Percentiles rank a stretch among this genome's conserved stretches.
Evolutionary conservation across 2,329 filamentous ascomycete species (phyloP).

Genomic region (Aspergillus neoniger): DNA sequence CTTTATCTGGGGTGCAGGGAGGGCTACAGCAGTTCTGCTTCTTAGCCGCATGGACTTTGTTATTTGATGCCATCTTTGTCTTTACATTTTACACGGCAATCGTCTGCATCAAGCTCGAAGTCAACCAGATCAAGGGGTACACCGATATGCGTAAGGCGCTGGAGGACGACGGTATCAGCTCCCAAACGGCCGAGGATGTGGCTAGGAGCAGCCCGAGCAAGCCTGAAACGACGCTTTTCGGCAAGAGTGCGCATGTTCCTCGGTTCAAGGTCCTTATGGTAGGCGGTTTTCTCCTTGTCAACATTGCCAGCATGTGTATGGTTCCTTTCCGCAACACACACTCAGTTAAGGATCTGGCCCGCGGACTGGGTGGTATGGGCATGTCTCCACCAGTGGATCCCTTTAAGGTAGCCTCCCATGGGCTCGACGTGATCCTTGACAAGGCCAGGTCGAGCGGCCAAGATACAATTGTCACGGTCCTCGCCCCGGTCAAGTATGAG

Average conservation of each 20-base stretch:
- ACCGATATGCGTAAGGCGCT: slow-evolving; percentile 87
- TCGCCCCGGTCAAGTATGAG: slow-evolving; percentile 95
- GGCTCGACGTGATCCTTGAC: slow-evolving; percentile 77
- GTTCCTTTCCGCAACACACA: slow-evolving; percentile 76
- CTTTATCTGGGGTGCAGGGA: slow-evolving; percentile 91
- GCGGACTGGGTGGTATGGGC: slow-evolving; percentile 52
- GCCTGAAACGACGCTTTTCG: slow-evolving; percentile 66
- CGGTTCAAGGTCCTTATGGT: slow-evolving; percentile 99
- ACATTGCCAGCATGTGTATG: slow-evolving; percentile 83
- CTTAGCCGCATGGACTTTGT: slow-evolving; percentile 91
- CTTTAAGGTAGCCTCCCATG: slow-evolving; percentile 93
- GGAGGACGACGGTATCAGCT: slow-evolving; percentile 94
- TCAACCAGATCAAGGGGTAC: slow-evolving; percentile 56
- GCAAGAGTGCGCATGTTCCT: slow-evolving; percentile 81
- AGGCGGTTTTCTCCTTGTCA: slow-evolving; percentile 84
- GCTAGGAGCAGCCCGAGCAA: slow-evolving; percentile 81
- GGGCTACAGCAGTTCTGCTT: slow-evolving; percentile 98
- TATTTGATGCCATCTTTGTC: slow-evolving; percentile 91
- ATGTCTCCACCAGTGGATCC: slow-evolving; percentile 82
- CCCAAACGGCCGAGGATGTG: slow-evolving; percentile 86
- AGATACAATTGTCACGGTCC: slow-evolving; percentile 77
- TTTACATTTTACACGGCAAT: slow-evolving; percentile 99
- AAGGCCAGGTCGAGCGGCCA: slow-evolving; percentile 66
- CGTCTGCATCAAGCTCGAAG: slow-evolving; percentile 77
- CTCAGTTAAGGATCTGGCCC: slow-evolving; percentile 44